Evolutionary conservation across 2,329 filamentous ascomycete genomes (phyloP), one percentile per base, ranked within the genome.

Genomic region (Stagonosporopsis rhizophila): DNA sequence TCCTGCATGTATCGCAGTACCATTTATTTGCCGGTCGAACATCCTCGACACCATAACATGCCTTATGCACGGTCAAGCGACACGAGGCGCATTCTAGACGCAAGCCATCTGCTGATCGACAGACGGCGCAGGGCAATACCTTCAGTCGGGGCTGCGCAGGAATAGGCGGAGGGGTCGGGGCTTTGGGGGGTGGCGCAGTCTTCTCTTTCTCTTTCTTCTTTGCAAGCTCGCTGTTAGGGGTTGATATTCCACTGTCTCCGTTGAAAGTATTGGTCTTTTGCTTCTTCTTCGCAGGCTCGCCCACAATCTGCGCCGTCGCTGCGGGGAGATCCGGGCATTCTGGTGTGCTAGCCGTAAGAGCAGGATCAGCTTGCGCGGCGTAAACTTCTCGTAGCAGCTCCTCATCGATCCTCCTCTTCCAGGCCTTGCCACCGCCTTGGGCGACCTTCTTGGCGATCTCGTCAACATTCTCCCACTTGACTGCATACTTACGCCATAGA

Each of bases 1-100:
- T 99, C 34, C 87, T 83, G 76, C 95, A 99, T 85, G 93, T 96
- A 77, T 98, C 95, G 75, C 95, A 99, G 37, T 89, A 86, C 95
- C 95, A 99, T 76, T 96, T 96, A 53, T 67, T 67, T 40, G 83
- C 85, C 28, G 86, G 83, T 38, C 90, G 86, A 53, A 77, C 78
- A 45, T 89, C 87, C 41, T 89, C 86, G 28, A 98, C 83, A n/a
- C 95, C 95, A 72, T 98, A 99, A 77, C 95, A 99, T 59, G 87
- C 87, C 50, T 90, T 89, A 76, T 99, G 95, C 22, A 98, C 94
- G 3, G 92, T 92, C 75, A 99, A 79, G 49, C 92, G 89, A 75
- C 95, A 99, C 69, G 96, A 92, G 44, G 87, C 85, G 75, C 95
- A 99, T 37, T 89, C 87, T 66, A 91, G 86, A 12, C 71, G 71